A percentile compares a stretch with the other conserved stretches of the same genome.
phyloP scores from a whole-genome alignment of 495 filamentous ascomycete species.

The Daldinia grandis region DNA sequence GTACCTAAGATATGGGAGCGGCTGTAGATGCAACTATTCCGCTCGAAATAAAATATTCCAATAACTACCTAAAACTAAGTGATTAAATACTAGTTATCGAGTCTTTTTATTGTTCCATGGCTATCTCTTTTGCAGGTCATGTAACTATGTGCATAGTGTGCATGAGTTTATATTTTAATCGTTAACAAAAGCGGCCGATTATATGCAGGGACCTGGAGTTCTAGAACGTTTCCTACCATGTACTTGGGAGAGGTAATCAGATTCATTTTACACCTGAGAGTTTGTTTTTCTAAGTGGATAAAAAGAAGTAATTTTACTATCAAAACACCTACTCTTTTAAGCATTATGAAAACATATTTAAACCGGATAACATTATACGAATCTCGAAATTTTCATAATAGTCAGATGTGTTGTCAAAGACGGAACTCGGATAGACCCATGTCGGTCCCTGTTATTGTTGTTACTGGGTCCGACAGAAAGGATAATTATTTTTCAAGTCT shows the following conservation, averaged over 20 bases:
- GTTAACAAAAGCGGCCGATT: not conserved
- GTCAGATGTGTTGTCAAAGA: conserved; percentile 35
- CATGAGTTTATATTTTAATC: not conserved
- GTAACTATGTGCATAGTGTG: not conserved
- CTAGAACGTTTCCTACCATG: not conserved
- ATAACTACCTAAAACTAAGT: not conserved
- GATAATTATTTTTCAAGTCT: not conserved
- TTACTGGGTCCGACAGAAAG: not conserved
- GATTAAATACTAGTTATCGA: not conserved
- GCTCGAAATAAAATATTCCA: conserved; percentile 11
- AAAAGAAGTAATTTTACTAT: not conserved
- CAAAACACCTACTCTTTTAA: not conserved
- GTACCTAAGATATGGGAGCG: not conserved
- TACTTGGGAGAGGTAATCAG: not conserved
- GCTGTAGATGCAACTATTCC: conserved; percentile 3
- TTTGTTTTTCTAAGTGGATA: too few relatives aligned
- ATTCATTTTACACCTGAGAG: too few relatives aligned
- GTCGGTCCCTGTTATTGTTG: conserved; percentile 6
- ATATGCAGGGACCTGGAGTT: not conserved
- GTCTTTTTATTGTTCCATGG: not conserved
- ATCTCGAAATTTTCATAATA: not conserved
- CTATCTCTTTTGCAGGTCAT: not conserved
- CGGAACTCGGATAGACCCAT: conserved; percentile 19
- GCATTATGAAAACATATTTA: not conserved
- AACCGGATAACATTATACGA: too few relatives aligned